Base-by-base conservation (phyloP, 495 filamentous ascomycete species). In the Lentithecium fluviatile region DNA sequence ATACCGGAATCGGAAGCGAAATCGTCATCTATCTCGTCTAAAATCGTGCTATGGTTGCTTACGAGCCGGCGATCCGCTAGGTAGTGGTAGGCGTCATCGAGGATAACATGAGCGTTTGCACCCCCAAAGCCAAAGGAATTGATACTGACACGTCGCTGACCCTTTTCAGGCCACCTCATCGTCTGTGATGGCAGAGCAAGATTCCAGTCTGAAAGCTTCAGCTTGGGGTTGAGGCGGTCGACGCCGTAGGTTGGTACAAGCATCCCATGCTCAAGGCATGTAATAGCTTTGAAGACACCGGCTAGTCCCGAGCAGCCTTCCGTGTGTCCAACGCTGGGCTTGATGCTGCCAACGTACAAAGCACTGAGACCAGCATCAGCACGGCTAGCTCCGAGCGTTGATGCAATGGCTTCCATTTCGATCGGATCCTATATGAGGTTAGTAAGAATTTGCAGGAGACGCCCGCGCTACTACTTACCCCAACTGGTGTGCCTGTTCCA, bases 371-470 rank as follows among this genome's bases (percentile, higher is more conserved):
- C 29, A 4, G 10, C 29, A 32, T 32, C 4, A 4, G 10, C 29
- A 32, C 29, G 4, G 29, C 4, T 4, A 4, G 3, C 29, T 10
- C 29, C 29, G n/a, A n/a, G n/a, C n/a, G n/a, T n/a, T n/a, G n/a
- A n/a, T n/a, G n/a, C n/a, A n/a, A n/a, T n/a, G n/a, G 29, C 29
- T 10, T 32, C 29, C 29, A 3, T 32, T 10, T 32, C 29, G 10
- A 10, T 10, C 29, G 29, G 29, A 32, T 3, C 29, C 29, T 10
- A 43, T 38, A 7, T 38, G 7, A 7, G 8, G 15, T 38, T 38
- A 66, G 13, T 59, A 38, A 29, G 56, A 65, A 23, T 47, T 42
- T 20, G 65, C 58, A 20, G 70, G 83, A 84, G 64, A 88, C 86
- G 11, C 64, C 59, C 1, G 56, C 46, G 15, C 52, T 23, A 10